Conservation (phyloP, 208 protist genomes). For the Angomonas desouzai region DNA sequence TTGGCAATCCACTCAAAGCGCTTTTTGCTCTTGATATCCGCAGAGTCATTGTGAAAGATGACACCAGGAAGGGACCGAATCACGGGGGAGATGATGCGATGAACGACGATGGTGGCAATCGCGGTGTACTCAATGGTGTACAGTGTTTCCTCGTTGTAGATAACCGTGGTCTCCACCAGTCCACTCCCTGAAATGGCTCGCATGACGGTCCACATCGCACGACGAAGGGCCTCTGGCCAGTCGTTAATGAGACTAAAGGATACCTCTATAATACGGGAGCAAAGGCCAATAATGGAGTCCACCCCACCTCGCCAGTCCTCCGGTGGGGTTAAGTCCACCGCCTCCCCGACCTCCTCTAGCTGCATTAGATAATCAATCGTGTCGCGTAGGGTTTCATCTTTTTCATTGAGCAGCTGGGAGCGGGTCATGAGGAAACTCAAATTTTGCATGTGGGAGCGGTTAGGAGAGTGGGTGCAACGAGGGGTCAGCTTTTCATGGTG, state of each 20-base stretch:
- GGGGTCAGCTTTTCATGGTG: background rate
- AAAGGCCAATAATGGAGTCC: background rate
- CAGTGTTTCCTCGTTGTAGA: slow-evolving; percentile 5
- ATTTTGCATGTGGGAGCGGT: slow-evolving; percentile 2
- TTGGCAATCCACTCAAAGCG: slow-evolving; percentile 17
- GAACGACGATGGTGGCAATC: slow-evolving; percentile 32
- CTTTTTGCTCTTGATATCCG: slow-evolving; percentile 19
- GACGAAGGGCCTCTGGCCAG: slow-evolving; percentile 23
- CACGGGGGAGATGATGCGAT: slow-evolving; percentile 29
- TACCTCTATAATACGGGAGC: slow-evolving; percentile 7
- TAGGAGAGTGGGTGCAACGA: slow-evolving; percentile 1
- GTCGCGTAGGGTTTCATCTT: slow-evolving; percentile 12
- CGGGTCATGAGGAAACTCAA: slow-evolving; percentile 12
- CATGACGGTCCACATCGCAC: slow-evolving; percentile 27
- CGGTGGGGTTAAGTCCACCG: too few species aligned
- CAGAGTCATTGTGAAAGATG: slow-evolving; percentile 18
- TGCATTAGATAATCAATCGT: slow-evolving; percentile 24
- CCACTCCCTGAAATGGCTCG: slow-evolving; percentile 22
- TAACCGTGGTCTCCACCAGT: background rate
- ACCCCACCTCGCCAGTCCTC: background rate
- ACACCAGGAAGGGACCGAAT: slow-evolving; percentile 27
- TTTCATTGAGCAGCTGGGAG: slow-evolving; percentile 9
- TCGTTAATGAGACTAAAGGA: slow-evolving; percentile 13
- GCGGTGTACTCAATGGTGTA: slow-evolving; percentile 26
- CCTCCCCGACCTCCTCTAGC: slow-evolving; percentile 2